A percentile compares a stretch with the other conserved stretches of the same genome.
Evolutionary conservation across 1,284 basidiomycete species (phyloP).

Genomic region (Mycena citricolor): DNA sequence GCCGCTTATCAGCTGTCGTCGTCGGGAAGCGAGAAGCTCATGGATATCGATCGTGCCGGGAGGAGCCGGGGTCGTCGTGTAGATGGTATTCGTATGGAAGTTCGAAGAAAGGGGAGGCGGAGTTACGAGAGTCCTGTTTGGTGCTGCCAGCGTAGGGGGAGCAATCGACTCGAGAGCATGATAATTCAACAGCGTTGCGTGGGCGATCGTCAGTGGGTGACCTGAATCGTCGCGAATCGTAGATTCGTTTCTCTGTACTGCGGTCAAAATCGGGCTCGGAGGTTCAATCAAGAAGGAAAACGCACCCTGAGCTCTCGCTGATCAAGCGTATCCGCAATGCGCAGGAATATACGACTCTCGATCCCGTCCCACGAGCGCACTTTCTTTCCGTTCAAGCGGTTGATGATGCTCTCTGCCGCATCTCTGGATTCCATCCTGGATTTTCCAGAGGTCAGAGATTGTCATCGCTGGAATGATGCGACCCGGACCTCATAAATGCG

Average conservation of each 20-base stretch:
- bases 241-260: conserved; percentile 47
- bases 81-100: too few relatives aligned
- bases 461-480: neutral
- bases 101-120: too few relatives aligned
- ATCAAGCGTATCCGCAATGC: conserved; percentile 66
- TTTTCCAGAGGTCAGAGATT: too few relatives aligned
- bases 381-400: conserved; percentile 68
- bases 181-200: conserved; percentile 70
- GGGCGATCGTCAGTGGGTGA: conserved; percentile 67
- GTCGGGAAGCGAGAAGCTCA: too few relatives aligned
- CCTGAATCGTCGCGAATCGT: conserved; percentile 44
- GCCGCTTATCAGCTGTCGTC: too few relatives aligned
- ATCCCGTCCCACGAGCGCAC: conserved; percentile 70
- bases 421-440: conserved; percentile 59
- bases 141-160: too few relatives aligned
- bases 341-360: conserved; percentile 67
- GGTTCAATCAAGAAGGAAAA: conserved; percentile 13
- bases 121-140: too few relatives aligned
- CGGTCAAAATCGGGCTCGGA: too few relatives aligned
- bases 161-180: too few relatives aligned
- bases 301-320: conserved; percentile 49
- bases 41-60: too few relatives aligned
- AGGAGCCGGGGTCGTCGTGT: too few relatives aligned
- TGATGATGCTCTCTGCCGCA: conserved; percentile 70
- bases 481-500: conserved; percentile 66